Conservation (phyloP, 2,329 filamentous ascomycete genomes). For the Neopestalotiopsis rosae region DNA sequence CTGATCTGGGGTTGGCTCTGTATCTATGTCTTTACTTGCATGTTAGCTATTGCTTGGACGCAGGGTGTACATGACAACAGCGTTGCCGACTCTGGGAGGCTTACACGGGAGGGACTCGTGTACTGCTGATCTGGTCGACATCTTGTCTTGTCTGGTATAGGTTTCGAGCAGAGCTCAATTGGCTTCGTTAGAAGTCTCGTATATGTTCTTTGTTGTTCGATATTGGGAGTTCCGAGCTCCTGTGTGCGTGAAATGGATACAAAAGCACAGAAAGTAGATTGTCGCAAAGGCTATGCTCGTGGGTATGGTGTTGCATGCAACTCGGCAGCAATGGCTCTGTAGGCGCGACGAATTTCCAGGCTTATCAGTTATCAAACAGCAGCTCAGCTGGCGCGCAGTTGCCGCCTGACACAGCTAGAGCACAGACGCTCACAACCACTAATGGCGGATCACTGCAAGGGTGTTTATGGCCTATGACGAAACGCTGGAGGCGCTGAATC, state of each 20-base stretch:
- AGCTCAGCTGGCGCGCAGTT: conserved; percentile 10
- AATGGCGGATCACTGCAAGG: background rate
- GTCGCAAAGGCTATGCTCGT: background rate
- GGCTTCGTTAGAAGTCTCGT: background rate
- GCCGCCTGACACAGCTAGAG: background rate
- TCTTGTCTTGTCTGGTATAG: conserved; percentile 34
- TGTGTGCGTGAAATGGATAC: background rate
- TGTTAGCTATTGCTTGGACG: conserved; percentile 17
- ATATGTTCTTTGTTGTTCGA: background rate
- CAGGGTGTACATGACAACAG: background rate
- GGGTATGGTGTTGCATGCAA: background rate
- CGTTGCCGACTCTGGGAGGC: conserved; percentile 27
- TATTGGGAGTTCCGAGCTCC: background rate
- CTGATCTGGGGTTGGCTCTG: conserved; percentile 66
- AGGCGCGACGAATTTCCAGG: background rate
- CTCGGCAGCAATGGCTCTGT: background rate
- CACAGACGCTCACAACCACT: background rate
- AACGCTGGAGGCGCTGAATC: background rate
- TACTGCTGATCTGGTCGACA: conserved; percentile 72
- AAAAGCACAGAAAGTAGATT: background rate
- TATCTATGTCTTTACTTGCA: conserved; percentile 75
- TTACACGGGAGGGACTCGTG: conserved; percentile 84
- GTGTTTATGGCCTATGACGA: background rate
- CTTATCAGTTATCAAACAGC: conserved; percentile 6
- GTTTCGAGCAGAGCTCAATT: background rate